Base-by-base conservation (phyloP, 495 filamentous ascomycete species). In the Hypoxylon perforatum region DNA sequence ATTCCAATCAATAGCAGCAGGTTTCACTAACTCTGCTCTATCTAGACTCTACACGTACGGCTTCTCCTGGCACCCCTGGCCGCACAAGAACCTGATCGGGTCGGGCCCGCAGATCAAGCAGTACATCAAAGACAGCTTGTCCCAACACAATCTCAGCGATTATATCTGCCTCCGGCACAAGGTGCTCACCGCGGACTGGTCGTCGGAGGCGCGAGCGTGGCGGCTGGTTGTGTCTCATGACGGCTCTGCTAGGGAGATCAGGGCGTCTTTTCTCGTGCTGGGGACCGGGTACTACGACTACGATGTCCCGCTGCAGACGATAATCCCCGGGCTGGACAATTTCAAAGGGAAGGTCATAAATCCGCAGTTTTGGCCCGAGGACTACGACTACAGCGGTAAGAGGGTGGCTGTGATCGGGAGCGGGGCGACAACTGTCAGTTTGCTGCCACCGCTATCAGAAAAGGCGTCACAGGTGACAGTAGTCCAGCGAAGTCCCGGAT, bases 251-350 rank as follows among this genome's bases (percentile, higher is more conserved):
- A 77, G n/a, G n/a, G n/a, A n/a, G n/a, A n/a, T n/a, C n/a, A n/a
- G n/a, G n/a, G n/a, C 85, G 5, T 81, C 80, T 14, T 91, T 88
- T 73, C 46, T 91, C 38, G 76, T 92, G 53, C 73, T 85, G 54
- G 84, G 85, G 64, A 88, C 85, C 0, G 90, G 90, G 11, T 92
- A 91, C 74, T 90, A 88, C 67, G 83, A 88, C 72, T 91, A 92
- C 77, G 71, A 86, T 10, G 72, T 83, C 56, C 84, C 89, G 0
- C 63, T 88, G 35, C 60, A 85, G 41, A 72, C 82, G 4, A 70
- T 70, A 8, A 92, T 91, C 48, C 87, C 87, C 0, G 86, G 86
- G 3, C 70, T 91, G 28, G 82, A 85, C 0, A 73, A 73, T 28
- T 91, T 90, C 74, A 73, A 78, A 47, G 87, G 88, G 28, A 65